Evolutionary conservation across 805 yeast genomes (phyloP), one percentile per base, ranked within the genome.

Genomic region (Candida adriatica): DNA sequence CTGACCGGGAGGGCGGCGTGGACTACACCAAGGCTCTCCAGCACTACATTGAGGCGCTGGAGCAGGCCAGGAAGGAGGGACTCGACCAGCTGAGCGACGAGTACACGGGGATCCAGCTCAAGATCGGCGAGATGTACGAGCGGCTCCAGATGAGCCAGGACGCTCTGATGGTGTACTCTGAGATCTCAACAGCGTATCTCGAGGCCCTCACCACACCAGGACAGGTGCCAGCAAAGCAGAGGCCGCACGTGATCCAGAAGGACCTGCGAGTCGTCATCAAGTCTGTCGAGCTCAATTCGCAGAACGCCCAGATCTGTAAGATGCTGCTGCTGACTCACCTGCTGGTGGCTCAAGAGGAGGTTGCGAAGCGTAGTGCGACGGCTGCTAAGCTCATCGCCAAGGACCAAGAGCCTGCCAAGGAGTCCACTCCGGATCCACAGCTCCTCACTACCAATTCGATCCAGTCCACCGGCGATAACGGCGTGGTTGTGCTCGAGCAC

Each of bases 31-130:
- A 73, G 38, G 95, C 96, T 0, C 61, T 86, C 37, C 68, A 70
- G 36, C 65, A 69, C 45, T 90, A 88, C 56, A 67, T 84, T 26
- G 79, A 79, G 41, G 95, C 95, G 0, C 58, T 87, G 17, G 65
- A 73, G 18, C 68, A 72, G 39, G 79, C 86, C 24, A 68, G 75
- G 22, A 60, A 66, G 17, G 57, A 74, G 27, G 66, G 65, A 1
- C 53, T 85, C 59, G 70, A 73, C 39, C 69, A 68, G 8, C 45
- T 81, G 19, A 65, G 75, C 35, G 92, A 85, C 48, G 90, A 83
- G 48, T 88, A 83, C 54, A 88, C 96, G 0, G 96, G 96, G 0
- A 73, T 90, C 32, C 94, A 88, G 49, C 64, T 90, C 53, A 85
- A 88, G 48, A 62, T 85, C 21, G 94, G 81, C 8, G 95, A 87